Percentiles rank a stretch among this genome's conserved stretches.
phyloP scores from a whole-genome alignment of 768 basidiomycete species.

The Boletales sp. region DNA sequence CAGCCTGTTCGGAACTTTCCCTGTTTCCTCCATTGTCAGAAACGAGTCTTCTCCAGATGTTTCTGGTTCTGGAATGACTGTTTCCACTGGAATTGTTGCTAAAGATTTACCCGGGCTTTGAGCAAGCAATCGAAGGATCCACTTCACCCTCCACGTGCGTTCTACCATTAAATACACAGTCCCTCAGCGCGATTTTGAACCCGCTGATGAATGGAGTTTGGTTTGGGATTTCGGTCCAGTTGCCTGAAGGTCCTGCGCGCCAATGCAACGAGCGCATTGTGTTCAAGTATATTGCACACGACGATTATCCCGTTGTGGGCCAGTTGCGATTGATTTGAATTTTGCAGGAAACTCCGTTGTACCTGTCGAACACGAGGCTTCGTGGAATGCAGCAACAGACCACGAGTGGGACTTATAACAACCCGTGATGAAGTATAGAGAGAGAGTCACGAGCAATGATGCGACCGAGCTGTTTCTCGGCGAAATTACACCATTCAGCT shows the following conservation, averaged over 20 bases:
- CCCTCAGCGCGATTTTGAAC: constrained; percentile 10
- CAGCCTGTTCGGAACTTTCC: no score
- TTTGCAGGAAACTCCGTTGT: constrained; percentile 1
- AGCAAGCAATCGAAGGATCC: no score
- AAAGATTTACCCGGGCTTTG: no score
- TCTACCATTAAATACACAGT: no score
- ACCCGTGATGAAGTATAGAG: constrained; percentile 28
- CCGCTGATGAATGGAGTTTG: constrained; percentile 23
- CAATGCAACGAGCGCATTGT: constrained; percentile 1
- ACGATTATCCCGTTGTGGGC: background rate
- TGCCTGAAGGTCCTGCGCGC: constrained; percentile 1
- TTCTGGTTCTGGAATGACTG: no score
- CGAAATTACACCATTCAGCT: constrained; percentile 27
- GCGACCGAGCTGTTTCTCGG: constrained; percentile 12
- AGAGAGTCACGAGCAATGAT: constrained; percentile 22
- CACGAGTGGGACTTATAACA: constrained; percentile 14
- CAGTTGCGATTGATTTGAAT: constrained; percentile 4
- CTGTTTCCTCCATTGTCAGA: no score
- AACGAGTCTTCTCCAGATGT: no score
- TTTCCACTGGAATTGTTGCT: no score
- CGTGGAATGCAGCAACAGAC: constrained; percentile 24
- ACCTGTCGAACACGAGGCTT: background rate
- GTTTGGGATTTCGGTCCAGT: constrained; percentile 1
- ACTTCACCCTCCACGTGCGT: no score
- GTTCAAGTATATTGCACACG: constrained; percentile 2